Conservation (phyloP, 257 asterid species). For the Penstemon newberryi region DNA sequence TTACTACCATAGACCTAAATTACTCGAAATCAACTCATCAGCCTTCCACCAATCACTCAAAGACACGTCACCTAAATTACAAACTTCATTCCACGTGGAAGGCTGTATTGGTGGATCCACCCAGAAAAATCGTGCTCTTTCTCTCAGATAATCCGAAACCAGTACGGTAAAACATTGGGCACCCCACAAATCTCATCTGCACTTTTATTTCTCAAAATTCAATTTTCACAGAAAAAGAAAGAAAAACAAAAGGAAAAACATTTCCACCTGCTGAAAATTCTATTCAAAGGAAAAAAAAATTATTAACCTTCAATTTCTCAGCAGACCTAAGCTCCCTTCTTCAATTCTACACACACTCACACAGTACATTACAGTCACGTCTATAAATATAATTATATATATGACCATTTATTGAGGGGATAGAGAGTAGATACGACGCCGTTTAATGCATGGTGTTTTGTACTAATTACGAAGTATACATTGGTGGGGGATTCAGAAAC, state of each 20-base stretch:
- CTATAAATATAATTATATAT: background rate
- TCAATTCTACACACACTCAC: conserved; percentile 7
- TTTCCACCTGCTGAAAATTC: background rate
- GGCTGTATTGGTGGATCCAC: background rate
- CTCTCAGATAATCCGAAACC: background rate
- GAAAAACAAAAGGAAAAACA: background rate
- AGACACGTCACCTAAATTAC: background rate
- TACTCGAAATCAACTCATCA: background rate
- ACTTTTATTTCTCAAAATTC: background rate
- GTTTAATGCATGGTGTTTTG: conserved; percentile 13
- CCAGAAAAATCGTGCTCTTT: background rate
- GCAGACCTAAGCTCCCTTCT: conserved; percentile 20
- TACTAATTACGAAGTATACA: conserved; percentile 7
- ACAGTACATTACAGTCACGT: background rate
- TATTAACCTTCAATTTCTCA: conserved; percentile 8
- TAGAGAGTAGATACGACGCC: conserved; percentile 19
- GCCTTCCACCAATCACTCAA: background rate
- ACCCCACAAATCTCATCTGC: conserved; percentile 41
- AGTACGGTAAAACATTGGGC: conserved; percentile 20
- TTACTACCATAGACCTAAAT: background rate
- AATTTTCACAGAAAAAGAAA: background rate
- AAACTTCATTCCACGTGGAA: conserved; percentile 1
- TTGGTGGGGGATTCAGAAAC: conserved; percentile 34
- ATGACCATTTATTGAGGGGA: background rate
- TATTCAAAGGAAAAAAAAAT: conserved; percentile 4